A percentile compares a stretch with the other conserved stretches of the same genome.
Conservation (phyloP, 2,329 filamentous ascomycete genomes). For the Nemania bipapillata region DNA sequence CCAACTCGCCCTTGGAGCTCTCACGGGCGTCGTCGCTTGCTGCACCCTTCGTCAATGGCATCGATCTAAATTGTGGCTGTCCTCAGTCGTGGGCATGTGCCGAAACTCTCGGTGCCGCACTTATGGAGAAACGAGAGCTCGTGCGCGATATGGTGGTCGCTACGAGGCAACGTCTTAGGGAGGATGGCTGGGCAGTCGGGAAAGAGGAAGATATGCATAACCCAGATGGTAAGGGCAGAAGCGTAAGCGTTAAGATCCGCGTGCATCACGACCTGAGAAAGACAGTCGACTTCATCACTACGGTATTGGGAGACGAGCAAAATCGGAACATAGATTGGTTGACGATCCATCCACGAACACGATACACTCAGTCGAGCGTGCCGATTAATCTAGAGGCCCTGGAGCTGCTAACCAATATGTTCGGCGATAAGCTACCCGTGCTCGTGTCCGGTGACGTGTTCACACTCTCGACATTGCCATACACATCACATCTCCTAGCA, state of each 20-base stretch:
- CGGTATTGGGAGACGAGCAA: conserved; percentile 65
- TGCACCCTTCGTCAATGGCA: conserved; percentile 69
- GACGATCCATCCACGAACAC: conserved; percentile 75
- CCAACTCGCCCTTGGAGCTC: conserved; percentile 70
- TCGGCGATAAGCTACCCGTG: conserved; percentile 67
- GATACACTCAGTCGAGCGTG: conserved; percentile 68
- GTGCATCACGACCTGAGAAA: conserved; percentile 71
- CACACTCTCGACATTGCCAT: conserved; percentile 63
- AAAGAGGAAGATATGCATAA: conserved; percentile 40
- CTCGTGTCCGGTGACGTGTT: conserved; percentile 77
- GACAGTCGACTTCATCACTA: conserved; percentile 71
- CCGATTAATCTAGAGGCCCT: conserved; percentile 72
- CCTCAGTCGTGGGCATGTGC: conserved; percentile 78
- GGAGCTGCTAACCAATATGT: conserved; percentile 63
- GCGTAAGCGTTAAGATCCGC: conserved; percentile 76
- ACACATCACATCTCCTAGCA: conserved; percentile 53
- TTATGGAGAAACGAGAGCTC: conserved; percentile 72
- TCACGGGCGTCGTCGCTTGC: conserved; percentile 71
- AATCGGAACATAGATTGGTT: conserved; percentile 71
- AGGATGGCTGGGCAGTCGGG: conserved; percentile 65
- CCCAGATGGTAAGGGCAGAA: conserved; percentile 58
- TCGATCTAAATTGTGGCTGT: conserved; percentile 78
- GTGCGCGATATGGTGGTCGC: conserved; percentile 73
- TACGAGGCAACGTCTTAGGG: conserved; percentile 62
- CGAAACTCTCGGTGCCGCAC: conserved; percentile 73